Evolutionary conservation across 805 yeast genomes (phyloP).

Genomic region (Hyphopichia homilentoma): DNA sequence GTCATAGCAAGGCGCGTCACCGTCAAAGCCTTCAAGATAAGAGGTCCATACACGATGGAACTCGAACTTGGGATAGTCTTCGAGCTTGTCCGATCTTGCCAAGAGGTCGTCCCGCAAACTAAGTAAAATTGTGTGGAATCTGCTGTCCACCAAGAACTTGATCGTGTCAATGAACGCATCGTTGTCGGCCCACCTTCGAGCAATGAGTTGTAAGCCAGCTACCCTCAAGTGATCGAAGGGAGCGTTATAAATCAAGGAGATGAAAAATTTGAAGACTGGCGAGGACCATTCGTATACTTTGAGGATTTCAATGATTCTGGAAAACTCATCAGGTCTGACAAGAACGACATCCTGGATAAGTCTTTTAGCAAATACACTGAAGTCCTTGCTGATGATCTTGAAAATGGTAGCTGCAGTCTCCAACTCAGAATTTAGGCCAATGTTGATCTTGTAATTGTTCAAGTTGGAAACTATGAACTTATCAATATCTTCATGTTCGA

Average conservation of each 20-base stretch:
- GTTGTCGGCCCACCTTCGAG: slow-evolving; percentile 11
- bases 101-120: slow-evolving; percentile 14
- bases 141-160: slow-evolving; percentile 20
- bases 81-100: slow-evolving; percentile 7
- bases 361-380: slow-evolving; percentile 25
- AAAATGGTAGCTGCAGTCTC: slow-evolving; percentile 5
- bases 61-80: slow-evolving; percentile 10
- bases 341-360: slow-evolving; percentile 31
- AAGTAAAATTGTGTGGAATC: slow-evolving; percentile 23
- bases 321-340: slow-evolving; percentile 21
- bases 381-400: slow-evolving; percentile 10
- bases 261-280: slow-evolving; percentile 27
- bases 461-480: not conserved
- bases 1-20: slow-evolving; percentile 7
- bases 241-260: slow-evolving; percentile 31
- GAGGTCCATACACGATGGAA: slow-evolving; percentile 16
- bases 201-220: slow-evolving; percentile 18
- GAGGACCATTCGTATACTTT: slow-evolving; percentile 26
- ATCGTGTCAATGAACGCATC: slow-evolving; percentile 15
- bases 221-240: slow-evolving; percentile 27
- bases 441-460: not conserved
- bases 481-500: slow-evolving; percentile 1
- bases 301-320: slow-evolving; percentile 14
- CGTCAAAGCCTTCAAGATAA: slow-evolving; percentile 11
- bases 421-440: slow-evolving; percentile 3